phyloP scores from a whole-genome alignment of 331 rosid species.

The Telfairia occidentalis region DNA sequence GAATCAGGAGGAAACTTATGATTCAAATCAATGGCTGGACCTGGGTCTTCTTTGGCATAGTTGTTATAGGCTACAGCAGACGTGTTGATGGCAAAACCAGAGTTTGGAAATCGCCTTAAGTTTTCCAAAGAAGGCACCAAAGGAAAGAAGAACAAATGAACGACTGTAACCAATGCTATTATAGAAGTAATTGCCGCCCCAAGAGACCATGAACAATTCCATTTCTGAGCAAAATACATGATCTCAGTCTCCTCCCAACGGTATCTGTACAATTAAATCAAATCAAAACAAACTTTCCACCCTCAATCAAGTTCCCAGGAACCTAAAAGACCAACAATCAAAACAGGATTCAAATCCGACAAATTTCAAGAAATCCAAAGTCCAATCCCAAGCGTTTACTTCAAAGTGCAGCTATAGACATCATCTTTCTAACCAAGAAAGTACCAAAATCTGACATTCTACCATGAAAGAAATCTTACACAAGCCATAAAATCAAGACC shows the following conservation, averaged over 20 bases:
- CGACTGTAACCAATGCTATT: constrained; percentile 48
- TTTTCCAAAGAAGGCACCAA: constrained; percentile 56
- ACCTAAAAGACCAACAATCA: not conserved
- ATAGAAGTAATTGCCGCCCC: constrained; percentile 50
- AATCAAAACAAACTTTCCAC: not conserved
- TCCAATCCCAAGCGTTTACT: not conserved
- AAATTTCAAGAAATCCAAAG: not conserved
- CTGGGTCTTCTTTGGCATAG: constrained; percentile 16
- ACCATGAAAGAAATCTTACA: not conserved
- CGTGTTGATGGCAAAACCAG: constrained; percentile 33
- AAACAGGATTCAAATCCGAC: not conserved
- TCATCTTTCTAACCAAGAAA: not conserved
- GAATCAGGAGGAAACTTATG: constrained; percentile 51
- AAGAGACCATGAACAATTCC: constrained; percentile 67
- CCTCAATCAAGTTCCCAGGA: not conserved
- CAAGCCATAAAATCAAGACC: not conserved
- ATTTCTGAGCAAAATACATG: constrained; percentile 43
- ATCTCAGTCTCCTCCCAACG: constrained; percentile 34
- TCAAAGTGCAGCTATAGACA: not conserved
- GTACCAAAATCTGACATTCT: not conserved
- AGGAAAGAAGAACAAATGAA: constrained; percentile 79
- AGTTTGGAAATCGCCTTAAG: constrained; percentile 42
- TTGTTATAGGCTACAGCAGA: constrained; percentile 26
- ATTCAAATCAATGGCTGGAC: constrained; percentile 28
- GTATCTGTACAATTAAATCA: not conserved